Evolutionary conservation across 2,329 filamentous ascomycete species (phyloP).

Genomic region (Cyphellophora europaea): DNA sequence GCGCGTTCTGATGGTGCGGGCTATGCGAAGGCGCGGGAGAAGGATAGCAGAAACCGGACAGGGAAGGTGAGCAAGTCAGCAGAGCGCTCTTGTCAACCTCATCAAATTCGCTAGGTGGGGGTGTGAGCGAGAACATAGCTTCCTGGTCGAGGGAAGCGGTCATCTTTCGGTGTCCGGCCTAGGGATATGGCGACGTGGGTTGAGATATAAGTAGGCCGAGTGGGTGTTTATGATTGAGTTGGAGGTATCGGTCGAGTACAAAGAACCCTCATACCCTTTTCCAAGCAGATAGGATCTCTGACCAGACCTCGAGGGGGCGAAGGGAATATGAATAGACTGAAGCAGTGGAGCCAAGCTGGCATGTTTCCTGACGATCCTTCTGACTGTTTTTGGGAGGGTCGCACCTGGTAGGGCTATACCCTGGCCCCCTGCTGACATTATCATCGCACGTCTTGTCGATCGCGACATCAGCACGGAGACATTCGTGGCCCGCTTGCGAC

Average conservation of each 20-base stretch:
- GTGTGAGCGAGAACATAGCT: conserved; percentile 16
- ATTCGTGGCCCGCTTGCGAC: not conserved
- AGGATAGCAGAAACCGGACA: conserved; percentile 15
- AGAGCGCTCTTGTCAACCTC: conserved; percentile 16
- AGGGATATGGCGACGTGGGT: too few relatives aligned
- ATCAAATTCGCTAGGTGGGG: conserved; percentile 18
- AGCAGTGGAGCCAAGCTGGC: not conserved
- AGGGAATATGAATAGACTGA: conserved; percentile 1
- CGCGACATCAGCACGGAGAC: not conserved
- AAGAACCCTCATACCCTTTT: too few relatives aligned
- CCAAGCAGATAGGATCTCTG: too few relatives aligned
- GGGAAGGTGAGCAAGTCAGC: conserved; percentile 15
- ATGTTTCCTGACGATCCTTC: too few relatives aligned
- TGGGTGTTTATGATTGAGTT: not conserved
- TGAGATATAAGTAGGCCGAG: not conserved
- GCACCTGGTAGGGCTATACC: not conserved
- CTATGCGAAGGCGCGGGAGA: conserved; percentile 17
- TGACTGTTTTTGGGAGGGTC: not conserved
- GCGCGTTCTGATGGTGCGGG: conserved; percentile 10
- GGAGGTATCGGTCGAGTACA: too few relatives aligned
- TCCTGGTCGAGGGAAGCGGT: conserved; percentile 4
- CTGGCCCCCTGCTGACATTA: conserved; percentile 3
- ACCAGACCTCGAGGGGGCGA: conserved; percentile 1
- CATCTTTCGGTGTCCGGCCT: not conserved
- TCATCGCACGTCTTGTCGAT: too few relatives aligned